These are phyloP conservation scores for Microbotryum saponariae DNA, from an alignment of 1,284 basidiomycete genomes.

Conservation along the genomic window DNA sequence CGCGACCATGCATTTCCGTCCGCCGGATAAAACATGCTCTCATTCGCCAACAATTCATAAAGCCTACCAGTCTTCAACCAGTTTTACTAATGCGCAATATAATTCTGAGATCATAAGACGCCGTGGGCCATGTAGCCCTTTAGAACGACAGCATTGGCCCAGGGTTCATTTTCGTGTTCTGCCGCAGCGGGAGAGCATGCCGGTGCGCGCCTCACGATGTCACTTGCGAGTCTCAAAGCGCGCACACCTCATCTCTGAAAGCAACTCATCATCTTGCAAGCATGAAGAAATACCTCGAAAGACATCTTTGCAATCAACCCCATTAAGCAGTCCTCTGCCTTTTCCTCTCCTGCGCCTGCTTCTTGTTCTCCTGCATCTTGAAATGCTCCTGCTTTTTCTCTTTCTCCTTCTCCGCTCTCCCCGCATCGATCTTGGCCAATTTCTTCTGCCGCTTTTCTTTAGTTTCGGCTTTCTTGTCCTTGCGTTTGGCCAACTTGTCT, in stretches of 20 bases:
- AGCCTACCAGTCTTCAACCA: too few species aligned
- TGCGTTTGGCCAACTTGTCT: slow-evolving; percentile 68
- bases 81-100: slow-evolving; percentile 1
- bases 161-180: too few species aligned
- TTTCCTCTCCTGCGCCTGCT: slow-evolving; percentile 15
- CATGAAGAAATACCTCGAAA: neutral
- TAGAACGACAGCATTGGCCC: neutral
- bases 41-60: too few species aligned
- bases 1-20: too few species aligned
- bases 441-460: slow-evolving; percentile 17
- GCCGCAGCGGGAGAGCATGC: too few species aligned
- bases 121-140: slow-evolving; percentile 1
- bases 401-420: slow-evolving; percentile 49
- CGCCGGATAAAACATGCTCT: too few species aligned
- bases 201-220: too few species aligned
- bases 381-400: slow-evolving; percentile 59
- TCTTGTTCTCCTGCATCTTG: slow-evolving; percentile 41
- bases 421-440: slow-evolving; percentile 20
- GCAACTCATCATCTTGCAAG: too few species aligned
- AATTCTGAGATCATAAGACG: slow-evolving; percentile 10
- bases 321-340: slow-evolving; percentile 9
- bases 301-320: neutral
- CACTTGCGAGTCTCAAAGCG: too few species aligned
- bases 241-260: too few species aligned
- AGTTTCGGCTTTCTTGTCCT: slow-evolving; percentile 74